phyloP scores from a whole-genome alignment of 2,329 filamentous ascomycete genomes.

The Ramularia endophylla region DNA sequence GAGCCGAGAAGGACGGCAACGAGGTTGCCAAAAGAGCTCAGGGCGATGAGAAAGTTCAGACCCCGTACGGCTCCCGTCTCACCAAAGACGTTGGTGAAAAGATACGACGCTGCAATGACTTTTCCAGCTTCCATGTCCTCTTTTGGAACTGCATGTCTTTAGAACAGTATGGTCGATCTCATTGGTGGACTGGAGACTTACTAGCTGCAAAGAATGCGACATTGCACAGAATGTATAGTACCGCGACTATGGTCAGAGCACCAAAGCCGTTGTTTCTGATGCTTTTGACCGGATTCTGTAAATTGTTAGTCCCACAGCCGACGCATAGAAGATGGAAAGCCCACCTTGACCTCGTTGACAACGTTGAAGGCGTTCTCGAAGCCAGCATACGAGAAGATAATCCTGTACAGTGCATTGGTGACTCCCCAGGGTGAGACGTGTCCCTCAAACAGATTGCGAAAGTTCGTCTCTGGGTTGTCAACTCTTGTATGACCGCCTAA shows the following conservation, averaged over 20 bases:
- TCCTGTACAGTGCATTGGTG: constrained; percentile 54
- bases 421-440: constrained; percentile 44
- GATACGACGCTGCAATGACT: constrained; percentile 51
- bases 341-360: constrained; percentile 53
- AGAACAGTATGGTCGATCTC: constrained; percentile 23
- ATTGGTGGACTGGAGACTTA: background rate
- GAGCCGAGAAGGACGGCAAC: constrained; percentile 50
- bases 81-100: constrained; percentile 56
- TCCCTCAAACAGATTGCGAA: constrained; percentile 50
- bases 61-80: constrained; percentile 43
- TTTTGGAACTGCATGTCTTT: constrained; percentile 41
- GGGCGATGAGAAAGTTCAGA: constrained; percentile 52
- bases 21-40: constrained; percentile 56
- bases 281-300: constrained; percentile 50
- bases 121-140: constrained; percentile 48
- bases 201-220: constrained; percentile 54
- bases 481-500: constrained; percentile 52
- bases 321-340: background rate
- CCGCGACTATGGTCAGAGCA: constrained; percentile 35
- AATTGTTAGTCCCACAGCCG: background rate
- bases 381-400: constrained; percentile 28
- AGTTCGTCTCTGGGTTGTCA: constrained; percentile 49
- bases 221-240: constrained; percentile 53
- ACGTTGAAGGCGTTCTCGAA: constrained; percentile 55
- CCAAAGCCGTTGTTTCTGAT: constrained; percentile 41